A percentile compares a stretch with the other conserved stretches of the same genome.
Evolutionary conservation across 306 rosid genomes (phyloP).

Genomic region (Bauhinia variegata): DNA sequence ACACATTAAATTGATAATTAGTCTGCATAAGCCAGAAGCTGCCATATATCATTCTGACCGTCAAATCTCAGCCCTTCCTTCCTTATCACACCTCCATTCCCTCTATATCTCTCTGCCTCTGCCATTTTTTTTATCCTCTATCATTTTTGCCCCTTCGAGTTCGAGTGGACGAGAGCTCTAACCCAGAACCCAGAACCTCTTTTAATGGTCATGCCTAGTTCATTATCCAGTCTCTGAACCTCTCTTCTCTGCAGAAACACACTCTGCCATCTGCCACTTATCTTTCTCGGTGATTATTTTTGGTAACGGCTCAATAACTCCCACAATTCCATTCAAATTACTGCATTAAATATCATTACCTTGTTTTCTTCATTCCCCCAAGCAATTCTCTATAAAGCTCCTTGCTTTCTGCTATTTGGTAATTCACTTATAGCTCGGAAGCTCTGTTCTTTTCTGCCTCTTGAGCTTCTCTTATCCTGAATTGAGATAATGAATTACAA

Average conservation of each 20-base stretch:
- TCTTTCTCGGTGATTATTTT: slow-evolving; percentile 21
- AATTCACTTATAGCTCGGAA: slow-evolving; percentile 31
- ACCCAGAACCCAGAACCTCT: slow-evolving; percentile 15
- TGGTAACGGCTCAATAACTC: background rate
- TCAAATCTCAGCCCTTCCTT: slow-evolving; percentile 96
- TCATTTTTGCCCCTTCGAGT: slow-evolving; percentile 27
- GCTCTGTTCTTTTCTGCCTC: background rate
- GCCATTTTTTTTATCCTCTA: slow-evolving; percentile 28
- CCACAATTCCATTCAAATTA: background rate
- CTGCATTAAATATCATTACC: slow-evolving; percentile 34
- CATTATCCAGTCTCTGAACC: slow-evolving; percentile 54
- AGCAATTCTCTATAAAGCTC: slow-evolving; percentile 21
- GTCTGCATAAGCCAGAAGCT: slow-evolving; percentile 13
- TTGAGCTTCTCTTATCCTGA: background rate
- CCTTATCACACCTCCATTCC: slow-evolving; percentile 72
- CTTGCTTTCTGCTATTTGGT: slow-evolving; percentile 39
- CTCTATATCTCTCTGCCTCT: slow-evolving; percentile 42
- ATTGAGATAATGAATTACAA: background rate
- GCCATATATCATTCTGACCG: slow-evolving; percentile 61
- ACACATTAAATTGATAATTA: slow-evolving; percentile 34
- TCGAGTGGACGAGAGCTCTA: slow-evolving; percentile 38
- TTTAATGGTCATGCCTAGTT: slow-evolving; percentile 31
- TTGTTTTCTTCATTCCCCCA: slow-evolving; percentile 5
- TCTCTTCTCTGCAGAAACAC: slow-evolving; percentile 24
- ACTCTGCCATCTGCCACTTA: slow-evolving; percentile 6